Percentiles rank a stretch among this genome's conserved stretches.
Evolutionary conservation across 2,329 filamentous ascomycete genomes (phyloP).

Genomic region (Alternaria arbusti): DNA sequence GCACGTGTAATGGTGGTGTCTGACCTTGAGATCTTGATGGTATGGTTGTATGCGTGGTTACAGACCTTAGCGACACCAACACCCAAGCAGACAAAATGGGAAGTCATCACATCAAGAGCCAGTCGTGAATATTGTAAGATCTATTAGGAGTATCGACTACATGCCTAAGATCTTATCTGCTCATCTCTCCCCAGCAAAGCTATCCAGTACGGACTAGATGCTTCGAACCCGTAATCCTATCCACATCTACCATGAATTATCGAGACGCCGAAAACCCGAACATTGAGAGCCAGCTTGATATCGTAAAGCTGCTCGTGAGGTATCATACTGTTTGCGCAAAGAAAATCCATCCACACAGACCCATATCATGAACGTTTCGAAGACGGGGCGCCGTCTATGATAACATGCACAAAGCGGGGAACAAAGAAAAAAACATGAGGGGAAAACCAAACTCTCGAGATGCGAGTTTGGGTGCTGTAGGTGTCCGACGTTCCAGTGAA

Average conservation of each 20-base stretch:
- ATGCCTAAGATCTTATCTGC: conserved; percentile 21
- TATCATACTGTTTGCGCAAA: conserved; percentile 38
- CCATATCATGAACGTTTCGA: conserved; percentile 32
- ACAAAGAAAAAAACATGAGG: conserved; percentile 31
- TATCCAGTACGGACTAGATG: conserved; percentile 27
- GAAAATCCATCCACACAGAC: conserved; percentile 26
- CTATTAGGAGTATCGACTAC: conserved; percentile 25
- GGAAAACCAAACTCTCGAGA: conserved; percentile 18
- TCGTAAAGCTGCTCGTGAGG: conserved; percentile 29
- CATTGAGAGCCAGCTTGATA: conserved; percentile 23
- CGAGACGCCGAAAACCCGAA: conserved; percentile 21
- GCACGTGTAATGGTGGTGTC: background rate
- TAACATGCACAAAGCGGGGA: conserved; percentile 28
- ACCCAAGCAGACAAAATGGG: background rate
- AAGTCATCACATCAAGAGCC: background rate
- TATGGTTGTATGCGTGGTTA: background rate
- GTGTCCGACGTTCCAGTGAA: conserved; percentile 37
- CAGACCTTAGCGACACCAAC: background rate
- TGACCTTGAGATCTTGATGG: background rate
- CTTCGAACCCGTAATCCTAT: conserved; percentile 17
- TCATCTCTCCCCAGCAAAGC: conserved; percentile 2
- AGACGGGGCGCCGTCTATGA: conserved; percentile 43
- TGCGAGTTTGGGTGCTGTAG: conserved; percentile 15
- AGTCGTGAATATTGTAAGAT: conserved; percentile 12
- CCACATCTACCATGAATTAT: conserved; percentile 10